Base-by-base conservation (phyloP, 2,329 filamentous ascomycete genomes). In the Neonectria coccinea region DNA sequence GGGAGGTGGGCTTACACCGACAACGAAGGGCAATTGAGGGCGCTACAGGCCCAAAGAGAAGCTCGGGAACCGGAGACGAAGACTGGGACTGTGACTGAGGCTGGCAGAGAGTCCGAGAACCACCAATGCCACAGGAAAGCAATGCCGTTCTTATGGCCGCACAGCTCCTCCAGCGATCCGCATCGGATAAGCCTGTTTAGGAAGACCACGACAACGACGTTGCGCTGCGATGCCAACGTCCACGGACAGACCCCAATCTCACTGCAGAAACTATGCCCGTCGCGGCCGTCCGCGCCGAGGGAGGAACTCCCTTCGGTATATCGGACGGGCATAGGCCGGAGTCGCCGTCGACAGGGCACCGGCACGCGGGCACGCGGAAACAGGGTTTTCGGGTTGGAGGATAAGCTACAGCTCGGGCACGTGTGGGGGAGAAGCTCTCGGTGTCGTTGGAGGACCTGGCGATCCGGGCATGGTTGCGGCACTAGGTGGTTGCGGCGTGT, bases 401-500 rank as follows among this genome's bases (percentile, higher is more conserved):
- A 61, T 51, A 65, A 62, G 57, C 58, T 65, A 55, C 41, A 51
- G 51, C 39, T 62, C 20, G 56, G 50, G 63, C 72, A 74, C 70
- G 70, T 74, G 72, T 65, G 61, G 67, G 64, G 62, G 54, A 66
- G 64, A 60, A 66, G 64, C 62, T 33, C 53, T 31, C 36, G 61
- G 64, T 66, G 53, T 67, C 44, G 69, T 71, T 71, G 68, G 70
- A 72, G 68, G 62, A n/a, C 55, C 18, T 27, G 25, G 25, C 25
- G 25, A 59, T 51, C 59, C 59, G 51, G 54, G 52, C 56, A 62
- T 52, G 54, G 41, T 41, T 39, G 36, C 20, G 54, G 48, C 45
- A 68, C 44, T 61, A 12, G 54, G 57, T 48, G 54, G 57, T 61
- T 59, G 62, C 64, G 55, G 71, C 71, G 71, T 73, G 71, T 62